Percentiles rank a stretch among this genome's conserved stretches.
Evolutionary conservation across 2,329 filamentous ascomycete species (phyloP).

Genomic region (Metarhizium guizhouense): DNA sequence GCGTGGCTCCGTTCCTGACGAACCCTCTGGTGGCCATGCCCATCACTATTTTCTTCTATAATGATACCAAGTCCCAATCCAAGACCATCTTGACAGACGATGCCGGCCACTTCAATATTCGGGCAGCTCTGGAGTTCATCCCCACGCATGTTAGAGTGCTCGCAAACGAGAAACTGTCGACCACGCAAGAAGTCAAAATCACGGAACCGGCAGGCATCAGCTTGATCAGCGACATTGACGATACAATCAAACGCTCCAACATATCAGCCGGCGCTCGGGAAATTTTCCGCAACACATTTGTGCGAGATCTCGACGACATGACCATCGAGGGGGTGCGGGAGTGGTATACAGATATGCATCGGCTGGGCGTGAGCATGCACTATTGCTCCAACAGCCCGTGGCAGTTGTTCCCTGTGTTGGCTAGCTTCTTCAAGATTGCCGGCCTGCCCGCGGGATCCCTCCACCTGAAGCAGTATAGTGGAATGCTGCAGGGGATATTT

Average conservation of each 20-base stretch:
- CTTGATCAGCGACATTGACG: constrained; percentile 94
- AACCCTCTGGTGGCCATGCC: constrained; percentile 68
- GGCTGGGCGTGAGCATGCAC: constrained; percentile 79
- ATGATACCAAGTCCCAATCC: constrained; percentile 72
- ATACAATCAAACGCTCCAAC: constrained; percentile 93
- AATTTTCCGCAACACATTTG: constrained; percentile 93
- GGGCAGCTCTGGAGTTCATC: constrained; percentile 77
- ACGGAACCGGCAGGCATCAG: constrained; percentile 76
- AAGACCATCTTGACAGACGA: constrained; percentile 79
- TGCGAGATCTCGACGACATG: constrained; percentile 73
- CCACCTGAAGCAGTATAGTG: constrained; percentile 91
- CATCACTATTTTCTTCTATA: constrained; percentile 93
- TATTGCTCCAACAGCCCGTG: constrained; percentile 99
- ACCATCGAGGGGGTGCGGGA: constrained; percentile 80
- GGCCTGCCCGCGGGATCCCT: constrained; percentile 82
- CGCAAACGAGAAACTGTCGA: constrained; percentile 76
- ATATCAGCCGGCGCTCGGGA: constrained; percentile 81
- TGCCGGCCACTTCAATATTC: constrained; percentile 75
- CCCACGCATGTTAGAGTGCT: constrained; percentile 84
- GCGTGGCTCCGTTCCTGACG: constrained; percentile 82
- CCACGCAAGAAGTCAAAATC: constrained; percentile 67
- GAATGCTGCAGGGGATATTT: constrained; percentile 96
- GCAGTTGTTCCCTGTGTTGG: constrained; percentile 88
- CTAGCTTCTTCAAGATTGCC: constrained; percentile 72
- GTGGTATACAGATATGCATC: constrained; percentile 74